Base-by-base conservation (phyloP, 257 asterid genomes). In the Fraxinus quadrangulata region DNA sequence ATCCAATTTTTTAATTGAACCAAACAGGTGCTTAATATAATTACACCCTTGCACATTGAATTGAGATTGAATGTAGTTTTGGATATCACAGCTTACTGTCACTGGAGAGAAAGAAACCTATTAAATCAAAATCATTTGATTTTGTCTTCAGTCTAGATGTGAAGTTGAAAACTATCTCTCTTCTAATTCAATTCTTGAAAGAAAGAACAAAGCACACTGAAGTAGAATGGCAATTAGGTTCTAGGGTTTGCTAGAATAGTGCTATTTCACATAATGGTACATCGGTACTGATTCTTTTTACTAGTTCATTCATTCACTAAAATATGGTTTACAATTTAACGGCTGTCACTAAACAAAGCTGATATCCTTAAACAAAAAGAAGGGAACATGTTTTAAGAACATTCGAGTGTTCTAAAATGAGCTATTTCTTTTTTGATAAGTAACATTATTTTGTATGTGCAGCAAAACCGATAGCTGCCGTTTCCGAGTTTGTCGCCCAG, bases 401-500 rank as follows among this genome's bases (percentile, higher is more conserved):
- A 24, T 79, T 56, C 37, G 34, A 26, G 69, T 63, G 42, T 67
- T 30, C 40, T 56, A 28, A 10, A 61, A 11, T 39, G 59, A 7
- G 67, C 28, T 56, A 56, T 19, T 30, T 63, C 66, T 70, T 39
- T 59, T 12, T 28, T 39, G n/a, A 81, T 72, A 12, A 26, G 31
- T 34, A 2, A 49, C 79, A 21, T 36, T 36, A 9, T 3, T n/a
- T 67, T 37, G 47, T 73, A 23, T 81, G 74, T 82, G 90, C 97
- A 96, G 99, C 85, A 47, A 91, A 83, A 12, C 93, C 97, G 47
- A 86, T 96, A 81, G 81, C 56, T 74, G 94, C 96, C 11, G 96
- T 92, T 17, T 83, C 91, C 13, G 97, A 89, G 87, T 96, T 96
- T 88, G 88, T 84, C 67, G 97, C 98, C 66, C 97, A 90, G 81